phyloP scores from a whole-genome alignment of 208 protist species.

The Crithidia expoeki region DNA sequence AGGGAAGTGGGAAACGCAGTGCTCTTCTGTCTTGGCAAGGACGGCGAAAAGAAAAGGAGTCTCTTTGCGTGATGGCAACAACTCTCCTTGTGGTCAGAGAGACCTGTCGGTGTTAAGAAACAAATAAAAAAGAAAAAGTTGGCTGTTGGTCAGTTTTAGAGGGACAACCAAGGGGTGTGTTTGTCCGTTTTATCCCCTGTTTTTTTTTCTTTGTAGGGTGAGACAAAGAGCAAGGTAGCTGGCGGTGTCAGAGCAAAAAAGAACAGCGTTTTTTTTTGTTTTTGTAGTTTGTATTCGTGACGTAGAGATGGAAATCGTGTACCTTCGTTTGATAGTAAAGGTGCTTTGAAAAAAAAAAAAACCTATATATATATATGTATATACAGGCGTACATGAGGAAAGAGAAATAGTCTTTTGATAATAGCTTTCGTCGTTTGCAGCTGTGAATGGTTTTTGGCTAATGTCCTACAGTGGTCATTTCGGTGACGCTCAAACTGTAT shows the following conservation, averaged over 20 bases:
- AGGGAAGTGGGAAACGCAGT: not conserved
- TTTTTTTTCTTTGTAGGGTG: not conserved
- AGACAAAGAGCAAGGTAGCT: constrained; percentile 1
- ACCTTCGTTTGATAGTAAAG: too few species aligned
- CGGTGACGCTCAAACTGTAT: too few species aligned
- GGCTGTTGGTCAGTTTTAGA: not conserved
- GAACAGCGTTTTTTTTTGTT: constrained; percentile 14
- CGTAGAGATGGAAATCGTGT: too few species aligned
- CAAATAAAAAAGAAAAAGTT: not conserved
- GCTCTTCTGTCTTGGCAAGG: not conserved
- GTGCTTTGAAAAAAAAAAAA: constrained; percentile 11
- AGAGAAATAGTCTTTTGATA: too few species aligned
- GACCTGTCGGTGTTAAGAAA: too few species aligned
- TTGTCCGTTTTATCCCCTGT: not conserved
- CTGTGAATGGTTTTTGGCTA: too few species aligned
- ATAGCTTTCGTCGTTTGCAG: too few species aligned
- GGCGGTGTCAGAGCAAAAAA: not conserved
- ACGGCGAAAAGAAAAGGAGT: not conserved
- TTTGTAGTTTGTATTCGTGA: too few species aligned
- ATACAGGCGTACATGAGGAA: too few species aligned
- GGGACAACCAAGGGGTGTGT: not conserved
- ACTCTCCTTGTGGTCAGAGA: too few species aligned
- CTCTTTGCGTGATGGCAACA: not conserved
- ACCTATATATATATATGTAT: not conserved
- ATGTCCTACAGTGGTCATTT: too few species aligned